Conservation (phyloP, 495 filamentous ascomycete species). For the Penicillium taxi region DNA sequence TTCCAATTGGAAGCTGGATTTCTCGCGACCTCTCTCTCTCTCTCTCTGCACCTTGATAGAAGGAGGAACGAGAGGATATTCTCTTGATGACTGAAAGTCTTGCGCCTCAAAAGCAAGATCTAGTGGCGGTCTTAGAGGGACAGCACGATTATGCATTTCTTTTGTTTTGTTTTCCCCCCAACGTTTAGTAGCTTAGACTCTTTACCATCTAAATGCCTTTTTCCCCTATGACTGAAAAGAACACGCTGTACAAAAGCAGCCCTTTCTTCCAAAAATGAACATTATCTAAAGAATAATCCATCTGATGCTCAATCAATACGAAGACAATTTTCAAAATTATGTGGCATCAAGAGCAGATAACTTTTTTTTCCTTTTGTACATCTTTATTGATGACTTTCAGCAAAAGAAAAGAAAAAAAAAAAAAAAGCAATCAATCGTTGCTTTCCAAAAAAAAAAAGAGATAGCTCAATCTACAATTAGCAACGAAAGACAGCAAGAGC, state of each 20-base stretch:
- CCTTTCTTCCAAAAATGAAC: conserved; percentile 13
- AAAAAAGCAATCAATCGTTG: not conserved
- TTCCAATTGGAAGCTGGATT: conserved; percentile 9
- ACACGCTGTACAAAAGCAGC: conserved; percentile 16
- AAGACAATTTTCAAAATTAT: not conserved
- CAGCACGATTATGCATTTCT: conserved; percentile 37
- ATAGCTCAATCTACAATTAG: not conserved
- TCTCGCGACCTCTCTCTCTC: conserved; percentile 2
- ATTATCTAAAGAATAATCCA: too few relatives aligned
- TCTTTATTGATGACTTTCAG: not conserved
- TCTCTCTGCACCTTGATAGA: conserved; percentile 4
- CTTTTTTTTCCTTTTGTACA: not conserved
- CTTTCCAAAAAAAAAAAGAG: too few relatives aligned
- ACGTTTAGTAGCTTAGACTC: conserved; percentile 41
- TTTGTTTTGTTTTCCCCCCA: conserved; percentile 24
- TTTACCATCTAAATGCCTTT: conserved; percentile 32
- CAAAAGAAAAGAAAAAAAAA: not conserved
- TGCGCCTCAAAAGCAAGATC: conserved; percentile 16
- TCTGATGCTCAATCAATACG: too few relatives aligned
- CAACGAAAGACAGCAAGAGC: not conserved
- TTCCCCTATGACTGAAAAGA: conserved; percentile 15
- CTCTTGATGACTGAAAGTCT: conserved; percentile 15
- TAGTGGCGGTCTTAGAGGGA: conserved; percentile 31
- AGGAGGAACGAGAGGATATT: conserved; percentile 9
- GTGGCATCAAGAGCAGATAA: too few relatives aligned